A percentile compares a stretch with the other conserved stretches of the same genome.
Evolutionary conservation across 2,329 filamentous ascomycete genomes (phyloP).

Genomic region (Diaporthe sp.): DNA sequence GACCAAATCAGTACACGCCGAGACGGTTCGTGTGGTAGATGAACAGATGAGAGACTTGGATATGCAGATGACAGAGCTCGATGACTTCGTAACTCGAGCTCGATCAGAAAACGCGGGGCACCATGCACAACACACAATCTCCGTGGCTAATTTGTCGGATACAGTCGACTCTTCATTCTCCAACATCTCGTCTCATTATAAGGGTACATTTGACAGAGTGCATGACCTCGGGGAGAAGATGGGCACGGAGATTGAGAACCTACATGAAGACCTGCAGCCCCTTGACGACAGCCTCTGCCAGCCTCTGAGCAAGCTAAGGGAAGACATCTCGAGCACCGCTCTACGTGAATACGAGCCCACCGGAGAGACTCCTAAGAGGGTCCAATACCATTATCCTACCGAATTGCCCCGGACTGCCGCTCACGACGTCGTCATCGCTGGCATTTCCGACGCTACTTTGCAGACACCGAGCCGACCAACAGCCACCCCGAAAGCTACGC

Average conservation of each 20-base stretch:
- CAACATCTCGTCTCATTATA: constrained; percentile 79
- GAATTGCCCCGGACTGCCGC: constrained; percentile 80
- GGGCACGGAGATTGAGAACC: constrained; percentile 68
- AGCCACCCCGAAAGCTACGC: constrained; percentile 51
- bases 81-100: constrained; percentile 90
- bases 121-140: constrained; percentile 77
- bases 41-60: constrained; percentile 90
- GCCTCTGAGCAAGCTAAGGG: constrained; percentile 79
- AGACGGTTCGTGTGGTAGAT: constrained; percentile 91
- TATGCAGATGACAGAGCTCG: constrained; percentile 88
- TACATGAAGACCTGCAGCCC: constrained; percentile 73
- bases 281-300: constrained; percentile 73
- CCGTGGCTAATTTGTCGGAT: constrained; percentile 74
- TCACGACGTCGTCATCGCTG: constrained; percentile 60
- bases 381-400: constrained; percentile 84
- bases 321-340: constrained; percentile 73
- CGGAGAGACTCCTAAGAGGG: constrained; percentile 87
- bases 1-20: constrained; percentile 88
- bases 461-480: constrained; percentile 35
- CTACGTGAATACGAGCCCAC: constrained; percentile 88
- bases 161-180: constrained; percentile 81
- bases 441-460: constrained; percentile 52
- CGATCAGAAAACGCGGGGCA: constrained; percentile 84
- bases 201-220: constrained; percentile 76
- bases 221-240: constrained; percentile 79